Evolutionary conservation across 345 rosid species (phyloP).

Genomic region (Eucalyptus tenuipes): DNA sequence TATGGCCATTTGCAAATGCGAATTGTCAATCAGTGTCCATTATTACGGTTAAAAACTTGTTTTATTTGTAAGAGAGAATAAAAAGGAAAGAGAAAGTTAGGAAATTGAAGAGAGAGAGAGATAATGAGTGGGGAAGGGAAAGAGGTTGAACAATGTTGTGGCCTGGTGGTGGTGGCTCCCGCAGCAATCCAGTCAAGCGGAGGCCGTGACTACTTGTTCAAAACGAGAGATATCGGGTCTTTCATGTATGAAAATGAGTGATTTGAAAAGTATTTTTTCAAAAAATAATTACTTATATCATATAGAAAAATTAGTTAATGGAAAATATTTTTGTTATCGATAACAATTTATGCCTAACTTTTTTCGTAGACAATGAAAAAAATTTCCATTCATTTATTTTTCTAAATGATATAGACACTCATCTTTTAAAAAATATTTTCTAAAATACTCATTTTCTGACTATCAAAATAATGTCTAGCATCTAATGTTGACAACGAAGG

Average conservation of each 20-base stretch:
- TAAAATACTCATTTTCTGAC: neutral
- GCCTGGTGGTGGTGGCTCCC: neutral
- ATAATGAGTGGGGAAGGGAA: neutral
- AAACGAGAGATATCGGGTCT: neutral
- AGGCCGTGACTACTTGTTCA: neutral
- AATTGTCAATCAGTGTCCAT: neutral
- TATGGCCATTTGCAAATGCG: neutral
- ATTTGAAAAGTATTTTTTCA: too few species aligned
- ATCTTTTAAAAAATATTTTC: too few species aligned
- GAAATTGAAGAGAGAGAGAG: neutral
- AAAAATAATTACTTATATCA: too few species aligned
- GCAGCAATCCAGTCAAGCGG: neutral
- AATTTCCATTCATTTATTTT: too few species aligned
- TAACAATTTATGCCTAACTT: too few species aligned
- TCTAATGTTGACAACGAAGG: neutral
- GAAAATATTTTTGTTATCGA: too few species aligned
- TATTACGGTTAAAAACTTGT: neutral
- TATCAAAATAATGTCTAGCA: neutral
- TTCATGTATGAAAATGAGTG: too few species aligned
- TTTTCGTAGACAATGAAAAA: rapidly evolving
- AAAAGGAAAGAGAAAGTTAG: neutral
- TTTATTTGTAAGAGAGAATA: neutral
- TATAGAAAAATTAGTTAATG: too few species aligned
- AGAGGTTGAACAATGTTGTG: neutral
- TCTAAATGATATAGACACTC: neutral